Base-by-base conservation (phyloP, 805 yeast species). In the Metschnikowia colocasiae region DNA sequence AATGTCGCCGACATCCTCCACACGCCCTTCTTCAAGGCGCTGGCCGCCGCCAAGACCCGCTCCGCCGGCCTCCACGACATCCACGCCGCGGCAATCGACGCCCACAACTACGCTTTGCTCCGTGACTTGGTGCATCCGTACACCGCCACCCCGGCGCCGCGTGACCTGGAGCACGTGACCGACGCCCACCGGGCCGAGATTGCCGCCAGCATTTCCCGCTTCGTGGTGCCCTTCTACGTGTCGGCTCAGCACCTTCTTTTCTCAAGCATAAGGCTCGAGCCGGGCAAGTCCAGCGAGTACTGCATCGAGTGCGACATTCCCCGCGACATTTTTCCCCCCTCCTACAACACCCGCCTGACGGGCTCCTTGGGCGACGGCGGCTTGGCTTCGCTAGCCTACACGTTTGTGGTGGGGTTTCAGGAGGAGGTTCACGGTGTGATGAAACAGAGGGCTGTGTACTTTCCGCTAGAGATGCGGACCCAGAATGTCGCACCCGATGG, bases 341-440 rank as follows among this genome's bases (percentile, higher is more conserved):
- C 69, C 12, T 72, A 72, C 55, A 72, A 72, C 51, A 54, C 70
- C 6, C 56, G 59, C 13, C 73, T 69, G 75, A 67, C 75, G 0
- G 73, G 74, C 0, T 56, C 65, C 1, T 59, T 61, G 3, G 61
- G 73, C 29, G 75, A 71, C 34, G 73, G 64, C 40, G 76, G 75
- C 1, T 59, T 61, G 47, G 55, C 69, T 1, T 67, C 74, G 44
- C 64, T 72, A 7, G 59, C 59, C 30, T 71, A 72, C 55, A 62
- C 65, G 51, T 51, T 71, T 40, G 60, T 69, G 8, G 61, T 71
- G 16, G 74, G 74, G 3, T 52, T 68, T 15, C 59, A 56, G 52
- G 58, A 58, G 20, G 55, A 55, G n/a, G 33, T 46, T 9, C 33
- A 27, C 6, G 44, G 50, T 27, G 40, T 40, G 5, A 49, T 60